Evolutionary conservation across 1,284 basidiomycete genomes (phyloP).

Genomic region (Fomitopsis palustris): DNA sequence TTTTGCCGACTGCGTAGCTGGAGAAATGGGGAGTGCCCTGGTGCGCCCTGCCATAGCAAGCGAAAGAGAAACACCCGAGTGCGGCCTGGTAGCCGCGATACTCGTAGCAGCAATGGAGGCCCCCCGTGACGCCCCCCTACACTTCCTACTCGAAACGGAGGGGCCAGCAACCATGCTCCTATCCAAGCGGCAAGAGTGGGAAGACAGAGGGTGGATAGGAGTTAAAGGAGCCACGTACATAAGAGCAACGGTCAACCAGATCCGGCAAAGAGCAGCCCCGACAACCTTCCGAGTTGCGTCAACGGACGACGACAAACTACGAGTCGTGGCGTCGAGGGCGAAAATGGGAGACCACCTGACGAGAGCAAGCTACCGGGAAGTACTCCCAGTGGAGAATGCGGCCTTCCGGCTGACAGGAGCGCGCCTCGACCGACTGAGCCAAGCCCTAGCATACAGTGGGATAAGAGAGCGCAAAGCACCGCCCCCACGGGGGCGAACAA

Average conservation of each 20-base stretch:
- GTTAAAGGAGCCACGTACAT: not conserved
- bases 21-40: too few relatives aligned
- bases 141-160: not conserved
- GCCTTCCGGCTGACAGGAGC: not conserved
- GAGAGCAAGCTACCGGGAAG: not conserved
- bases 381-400: not conserved
- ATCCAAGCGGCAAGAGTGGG: slow-evolving; percentile 1
- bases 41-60: too few relatives aligned
- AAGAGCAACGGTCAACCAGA: not conserved
- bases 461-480: not conserved
- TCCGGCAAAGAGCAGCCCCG: not conserved
- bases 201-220: slow-evolving; percentile 4
- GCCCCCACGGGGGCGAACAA: not conserved
- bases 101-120: not conserved
- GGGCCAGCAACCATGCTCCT: not conserved
- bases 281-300: not conserved
- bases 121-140: not conserved
- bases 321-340: too few relatives aligned
- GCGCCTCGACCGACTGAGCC: not conserved
- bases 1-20: too few relatives aligned
- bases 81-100: too few relatives aligned
- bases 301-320: not conserved
- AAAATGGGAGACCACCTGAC: not conserved
- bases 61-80: too few relatives aligned
- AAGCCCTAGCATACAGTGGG: not conserved